phyloP scores from a whole-genome alignment of 768 basidiomycete genomes.

The Suillus weaverae region DNA sequence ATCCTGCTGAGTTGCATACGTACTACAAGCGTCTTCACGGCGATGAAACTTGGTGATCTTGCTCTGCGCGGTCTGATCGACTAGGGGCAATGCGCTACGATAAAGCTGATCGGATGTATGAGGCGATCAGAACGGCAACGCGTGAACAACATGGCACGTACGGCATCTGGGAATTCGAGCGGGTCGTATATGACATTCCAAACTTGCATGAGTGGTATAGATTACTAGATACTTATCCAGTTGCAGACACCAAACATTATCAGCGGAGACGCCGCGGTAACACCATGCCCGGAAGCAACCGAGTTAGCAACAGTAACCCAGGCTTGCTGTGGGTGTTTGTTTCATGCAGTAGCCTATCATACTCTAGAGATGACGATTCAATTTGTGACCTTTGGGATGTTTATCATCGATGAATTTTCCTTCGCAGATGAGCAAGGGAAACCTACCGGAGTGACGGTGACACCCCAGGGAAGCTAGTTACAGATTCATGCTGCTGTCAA shows the following conservation, averaged over 20 bases:
- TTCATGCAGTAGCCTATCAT: background rate
- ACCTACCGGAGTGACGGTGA: slow-evolving; percentile 44
- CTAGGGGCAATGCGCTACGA: slow-evolving; percentile 51
- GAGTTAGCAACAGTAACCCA: background rate
- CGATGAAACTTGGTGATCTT: slow-evolving; percentile 68
- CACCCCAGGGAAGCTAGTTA: slow-evolving; percentile 48
- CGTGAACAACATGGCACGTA: slow-evolving; percentile 21
- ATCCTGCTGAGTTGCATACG: slow-evolving; percentile 22
- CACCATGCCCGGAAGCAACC: slow-evolving; percentile 1
- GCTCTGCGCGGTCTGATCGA: slow-evolving; percentile 57
- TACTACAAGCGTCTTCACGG: slow-evolving; percentile 76
- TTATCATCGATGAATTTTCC: slow-evolving; percentile 84
- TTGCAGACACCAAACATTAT: slow-evolving; percentile 12
- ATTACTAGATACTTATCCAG: slow-evolving; percentile 14
- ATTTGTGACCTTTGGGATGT: slow-evolving; percentile 82
- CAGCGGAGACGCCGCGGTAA: slow-evolving; percentile 5
- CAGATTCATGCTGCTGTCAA: background rate
- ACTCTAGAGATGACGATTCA: slow-evolving; percentile 11
- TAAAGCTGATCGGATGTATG: slow-evolving; percentile 51
- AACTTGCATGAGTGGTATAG: slow-evolving; percentile 37
- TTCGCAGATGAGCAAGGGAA: slow-evolving; percentile 58
- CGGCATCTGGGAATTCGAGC: slow-evolving; percentile 34
- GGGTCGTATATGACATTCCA: slow-evolving; percentile 42
- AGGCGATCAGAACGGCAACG: slow-evolving; percentile 10
- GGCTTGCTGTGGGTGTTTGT: slow-evolving; percentile 14